phyloP scores from a whole-genome alignment of 345 rosid species.

The Ricinus communis region DNA sequence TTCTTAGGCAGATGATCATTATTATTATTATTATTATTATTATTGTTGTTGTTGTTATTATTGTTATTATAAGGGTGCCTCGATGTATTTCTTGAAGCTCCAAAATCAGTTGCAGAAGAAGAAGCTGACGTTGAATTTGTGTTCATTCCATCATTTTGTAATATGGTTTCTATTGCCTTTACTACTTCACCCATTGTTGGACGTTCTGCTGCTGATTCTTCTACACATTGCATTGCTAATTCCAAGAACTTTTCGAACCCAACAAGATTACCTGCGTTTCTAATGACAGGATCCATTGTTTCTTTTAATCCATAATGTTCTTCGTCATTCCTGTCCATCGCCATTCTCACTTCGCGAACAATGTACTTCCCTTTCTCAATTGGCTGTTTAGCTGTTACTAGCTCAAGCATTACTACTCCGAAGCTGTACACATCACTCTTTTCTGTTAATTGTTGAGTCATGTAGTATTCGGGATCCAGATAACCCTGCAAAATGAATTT shows the following conservation, averaged over 20 bases:
- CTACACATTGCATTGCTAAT: conserved; percentile 77
- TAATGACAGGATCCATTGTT: conserved; percentile 59
- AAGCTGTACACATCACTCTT: conserved; percentile 96
- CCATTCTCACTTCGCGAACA: conserved; percentile 67
- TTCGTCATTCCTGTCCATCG: conserved; percentile 54
- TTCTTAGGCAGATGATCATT: conserved; percentile 38
- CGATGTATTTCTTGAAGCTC: conserved; percentile 40
- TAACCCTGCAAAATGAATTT: conserved; percentile 67
- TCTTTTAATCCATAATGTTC: conserved; percentile 66
- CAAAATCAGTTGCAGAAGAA: conserved; percentile 74
- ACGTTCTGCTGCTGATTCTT: conserved; percentile 78
- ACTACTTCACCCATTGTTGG: conserved; percentile 89
- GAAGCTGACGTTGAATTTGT: conserved; percentile 84
- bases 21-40: too few species aligned
- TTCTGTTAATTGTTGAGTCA: conserved; percentile 89
- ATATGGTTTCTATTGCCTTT: conserved; percentile 66
- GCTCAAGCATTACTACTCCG: conserved; percentile 88
- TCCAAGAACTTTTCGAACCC: conserved; percentile 70
- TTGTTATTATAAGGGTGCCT: conserved; percentile 46
- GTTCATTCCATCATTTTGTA: conserved; percentile 65
- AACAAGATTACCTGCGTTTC: conserved; percentile 40
- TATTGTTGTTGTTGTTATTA: conserved; percentile 1
- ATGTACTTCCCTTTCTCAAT: conserved; percentile 88
- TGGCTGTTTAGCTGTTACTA: conserved; percentile 76
- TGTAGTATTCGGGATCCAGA: conserved; percentile 95